These are phyloP conservation scores for Phaeosphaeriaceae sp. DNA, from an alignment of 2,329 filamentous ascomycete genomes.

Conservation along the genomic window DNA sequence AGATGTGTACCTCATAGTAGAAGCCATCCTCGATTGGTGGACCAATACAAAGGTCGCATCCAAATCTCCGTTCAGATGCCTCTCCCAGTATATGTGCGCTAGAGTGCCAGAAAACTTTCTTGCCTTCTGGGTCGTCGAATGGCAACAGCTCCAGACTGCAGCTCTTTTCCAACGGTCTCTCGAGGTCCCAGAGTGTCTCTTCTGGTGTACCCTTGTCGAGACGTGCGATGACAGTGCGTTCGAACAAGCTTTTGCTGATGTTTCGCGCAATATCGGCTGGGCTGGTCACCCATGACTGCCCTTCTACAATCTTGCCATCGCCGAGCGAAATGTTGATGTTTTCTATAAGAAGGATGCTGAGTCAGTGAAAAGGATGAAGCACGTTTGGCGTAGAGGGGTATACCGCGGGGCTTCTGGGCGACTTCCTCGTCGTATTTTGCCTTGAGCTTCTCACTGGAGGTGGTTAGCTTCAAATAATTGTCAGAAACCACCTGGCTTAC, in stretches of 20 bases:
- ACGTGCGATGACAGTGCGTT: conserved; percentile 84
- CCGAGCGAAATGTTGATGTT: conserved; percentile 76
- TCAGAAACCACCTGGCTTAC: conserved; percentile 17
- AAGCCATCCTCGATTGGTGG: conserved; percentile 91
- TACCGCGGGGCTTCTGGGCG: conserved; percentile 67
- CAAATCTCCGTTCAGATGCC: conserved; percentile 86
- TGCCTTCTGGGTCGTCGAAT: conserved; percentile 78
- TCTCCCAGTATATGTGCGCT: conserved; percentile 96
- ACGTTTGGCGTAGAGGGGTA: conserved; percentile 7
- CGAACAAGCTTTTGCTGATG: conserved; percentile 84
- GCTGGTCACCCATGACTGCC: conserved; percentile 90
- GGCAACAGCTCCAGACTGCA: conserved; percentile 84
- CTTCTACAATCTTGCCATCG: conserved; percentile 73
- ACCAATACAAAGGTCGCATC: conserved; percentile 91
- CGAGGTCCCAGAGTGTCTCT: conserved; percentile 84
- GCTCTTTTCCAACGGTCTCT: conserved; percentile 85
- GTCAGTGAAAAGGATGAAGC: conserved; percentile 19
- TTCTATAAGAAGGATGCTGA: conserved; percentile 51
- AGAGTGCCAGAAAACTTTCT: conserved; percentile 98
- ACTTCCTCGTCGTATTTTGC: conserved; percentile 80
- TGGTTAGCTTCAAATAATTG: conserved; percentile 18
- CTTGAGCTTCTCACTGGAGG: conserved; percentile 73
- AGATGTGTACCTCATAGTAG: conserved; percentile 74
- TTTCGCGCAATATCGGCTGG: conserved; percentile 77
- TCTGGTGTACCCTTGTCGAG: conserved; percentile 80